These are phyloP conservation scores for Castanea sativa DNA, from an alignment of 306 rosid species.

Conservation along the genomic window DNA sequence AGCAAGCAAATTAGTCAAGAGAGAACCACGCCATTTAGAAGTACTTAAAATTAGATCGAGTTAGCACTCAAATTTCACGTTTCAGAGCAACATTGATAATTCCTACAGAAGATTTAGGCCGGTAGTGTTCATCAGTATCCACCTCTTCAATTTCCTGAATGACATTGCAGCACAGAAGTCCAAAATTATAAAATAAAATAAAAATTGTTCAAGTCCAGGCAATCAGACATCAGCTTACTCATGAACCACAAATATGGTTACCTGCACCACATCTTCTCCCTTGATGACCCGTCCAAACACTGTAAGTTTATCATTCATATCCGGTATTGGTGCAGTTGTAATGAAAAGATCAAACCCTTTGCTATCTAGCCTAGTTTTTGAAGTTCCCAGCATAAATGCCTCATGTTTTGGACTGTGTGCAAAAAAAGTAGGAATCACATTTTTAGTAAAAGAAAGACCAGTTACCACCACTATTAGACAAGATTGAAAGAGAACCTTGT, in stretches of 20 bases:
- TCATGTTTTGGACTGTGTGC: constrained; percentile 72
- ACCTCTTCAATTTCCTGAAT: constrained; percentile 81
- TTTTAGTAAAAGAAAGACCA: neutral
- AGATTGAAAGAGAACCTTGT: constrained; percentile 27
- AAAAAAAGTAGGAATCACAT: neutral
- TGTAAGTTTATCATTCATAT: constrained; percentile 71
- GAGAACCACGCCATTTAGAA: too few relatives aligned
- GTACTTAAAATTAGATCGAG: too few relatives aligned
- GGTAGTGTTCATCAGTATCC: constrained; percentile 91
- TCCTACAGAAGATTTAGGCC: constrained; percentile 68
- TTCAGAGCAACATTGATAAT: constrained; percentile 61
- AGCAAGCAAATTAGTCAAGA: too few relatives aligned
- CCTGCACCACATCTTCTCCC: constrained; percentile 99
- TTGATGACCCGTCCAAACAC: constrained; percentile 86
- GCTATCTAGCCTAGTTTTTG: constrained; percentile 53
- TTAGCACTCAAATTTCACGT: constrained; percentile 43
- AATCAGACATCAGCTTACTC: neutral
- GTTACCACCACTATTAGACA: too few relatives aligned
- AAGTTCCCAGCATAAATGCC: constrained; percentile 89
- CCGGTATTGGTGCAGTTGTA: constrained; percentile 98
- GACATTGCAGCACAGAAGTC: neutral
- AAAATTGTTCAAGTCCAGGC: neutral
- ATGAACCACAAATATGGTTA: constrained; percentile 13
- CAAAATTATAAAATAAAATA: neutral
- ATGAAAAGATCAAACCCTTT: constrained; percentile 86